phyloP scores from a whole-genome alignment of 768 basidiomycete species.

The Termitomyces sp. region DNA sequence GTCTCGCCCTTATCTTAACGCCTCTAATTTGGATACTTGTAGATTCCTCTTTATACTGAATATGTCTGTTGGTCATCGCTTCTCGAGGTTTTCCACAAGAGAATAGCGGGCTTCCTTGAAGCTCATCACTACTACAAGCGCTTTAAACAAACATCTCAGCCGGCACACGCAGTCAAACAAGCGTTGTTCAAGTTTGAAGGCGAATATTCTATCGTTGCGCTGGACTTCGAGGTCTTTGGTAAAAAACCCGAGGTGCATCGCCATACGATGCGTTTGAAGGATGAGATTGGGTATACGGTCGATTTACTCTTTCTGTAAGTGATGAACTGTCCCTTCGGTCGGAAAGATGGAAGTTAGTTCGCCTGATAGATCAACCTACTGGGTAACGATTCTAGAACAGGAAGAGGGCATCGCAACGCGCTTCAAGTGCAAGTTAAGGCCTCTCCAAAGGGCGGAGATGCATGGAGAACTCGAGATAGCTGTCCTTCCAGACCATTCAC shows the following conservation, averaged over 20 bases:
- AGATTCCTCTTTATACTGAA: constrained; percentile 26
- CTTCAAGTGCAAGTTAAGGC: constrained; percentile 23
- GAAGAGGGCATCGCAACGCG: constrained; percentile 24
- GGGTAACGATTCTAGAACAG: constrained; percentile 24
- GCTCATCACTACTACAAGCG: constrained; percentile 28
- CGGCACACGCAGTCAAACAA: not conserved
- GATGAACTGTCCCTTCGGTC: not conserved
- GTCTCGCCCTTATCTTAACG: not conserved
- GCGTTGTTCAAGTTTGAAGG: constrained; percentile 42
- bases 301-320: constrained; percentile 30
- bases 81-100: constrained; percentile 19
- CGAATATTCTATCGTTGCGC: constrained; percentile 42
- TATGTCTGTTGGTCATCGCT: constrained; percentile 26
- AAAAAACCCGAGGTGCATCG: constrained; percentile 24
- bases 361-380: constrained; percentile 21
- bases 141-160: constrained; percentile 14
- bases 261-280: constrained; percentile 24
- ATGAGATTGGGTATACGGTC: constrained; percentile 26
- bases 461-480: constrained; percentile 52
- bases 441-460: constrained; percentile 27
- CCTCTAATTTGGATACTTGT: constrained; percentile 9
- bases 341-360: not conserved
- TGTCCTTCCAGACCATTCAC: constrained; percentile 47
- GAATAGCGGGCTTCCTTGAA: constrained; percentile 26
- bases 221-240: constrained; percentile 30